A percentile compares a stretch with the other conserved stretches of the same genome.
phyloP scores from a whole-genome alignment of 768 basidiomycete genomes.

The Lentinula sp. region DNA sequence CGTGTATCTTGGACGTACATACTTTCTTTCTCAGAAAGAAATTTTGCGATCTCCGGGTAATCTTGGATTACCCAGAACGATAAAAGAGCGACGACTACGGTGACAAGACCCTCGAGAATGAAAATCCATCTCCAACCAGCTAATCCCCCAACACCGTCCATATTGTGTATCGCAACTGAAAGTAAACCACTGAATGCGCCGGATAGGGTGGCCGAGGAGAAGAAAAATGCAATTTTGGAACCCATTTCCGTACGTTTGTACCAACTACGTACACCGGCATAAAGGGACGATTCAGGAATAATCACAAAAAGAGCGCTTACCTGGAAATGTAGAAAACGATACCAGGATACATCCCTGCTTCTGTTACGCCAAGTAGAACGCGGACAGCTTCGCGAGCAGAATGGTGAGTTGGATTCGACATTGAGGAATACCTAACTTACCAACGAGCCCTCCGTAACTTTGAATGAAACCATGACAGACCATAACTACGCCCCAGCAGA shows the following conservation, averaged over 20 bases:
- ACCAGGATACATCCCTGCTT: conserved; percentile 54
- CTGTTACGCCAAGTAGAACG: conserved; percentile 56
- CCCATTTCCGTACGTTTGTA: conserved; percentile 77
- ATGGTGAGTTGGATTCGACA: background rate
- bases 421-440: conserved; percentile 27
- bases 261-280: conserved; percentile 42
- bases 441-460: conserved; percentile 56
- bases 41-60: conserved; percentile 72
- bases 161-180: conserved; percentile 62
- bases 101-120: conserved; percentile 69
- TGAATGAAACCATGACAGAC: conserved; percentile 52
- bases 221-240: conserved; percentile 67
- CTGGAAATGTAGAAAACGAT: conserved; percentile 61
- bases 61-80: conserved; percentile 76
- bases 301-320: conserved; percentile 20
- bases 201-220: conserved; percentile 73
- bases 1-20: conserved; percentile 20
- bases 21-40: conserved; percentile 62
- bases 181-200: conserved; percentile 72
- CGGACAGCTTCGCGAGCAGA: conserved; percentile 38
- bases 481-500: conserved; percentile 45
- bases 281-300: background rate
- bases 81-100: conserved; percentile 48
- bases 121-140: conserved; percentile 68
- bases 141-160: conserved; percentile 61